A percentile compares a stretch with the other conserved stretches of the same genome.
phyloP scores from a whole-genome alignment of 1,284 basidiomycete species.

The Vanrija sp. region DNA sequence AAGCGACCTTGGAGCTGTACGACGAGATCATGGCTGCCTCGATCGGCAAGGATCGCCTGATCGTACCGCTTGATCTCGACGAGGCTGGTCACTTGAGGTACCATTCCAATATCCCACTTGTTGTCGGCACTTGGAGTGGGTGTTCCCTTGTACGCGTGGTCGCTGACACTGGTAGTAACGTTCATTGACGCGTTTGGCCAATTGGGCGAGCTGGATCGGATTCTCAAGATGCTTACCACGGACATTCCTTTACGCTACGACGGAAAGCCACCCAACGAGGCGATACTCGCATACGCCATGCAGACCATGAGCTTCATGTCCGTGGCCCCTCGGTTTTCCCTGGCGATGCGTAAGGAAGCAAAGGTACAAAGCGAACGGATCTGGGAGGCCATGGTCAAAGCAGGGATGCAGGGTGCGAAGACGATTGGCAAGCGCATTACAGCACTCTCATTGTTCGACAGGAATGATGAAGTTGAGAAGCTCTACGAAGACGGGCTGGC shows the following conservation, averaged over 20 bases:
- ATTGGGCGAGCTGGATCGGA: background rate
- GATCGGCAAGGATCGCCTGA: conserved; percentile 13
- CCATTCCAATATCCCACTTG: too few species aligned
- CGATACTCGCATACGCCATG: too few species aligned
- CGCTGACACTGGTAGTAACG: too few species aligned
- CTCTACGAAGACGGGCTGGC: background rate
- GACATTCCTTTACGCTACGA: background rate
- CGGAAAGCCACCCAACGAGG: background rate
- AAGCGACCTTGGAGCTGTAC: conserved; percentile 4
- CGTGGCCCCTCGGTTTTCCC: too few species aligned
- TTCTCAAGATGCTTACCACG: background rate
- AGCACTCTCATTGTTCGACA: background rate
- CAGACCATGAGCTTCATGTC: too few species aligned
- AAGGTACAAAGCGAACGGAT: background rate
- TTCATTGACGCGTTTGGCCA: too few species aligned
- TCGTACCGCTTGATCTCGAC: conserved; percentile 11
- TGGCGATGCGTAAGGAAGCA: background rate
- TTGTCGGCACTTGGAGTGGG: too few species aligned
- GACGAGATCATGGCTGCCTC: conserved; percentile 16
- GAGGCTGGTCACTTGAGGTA: background rate
- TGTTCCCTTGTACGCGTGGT: too few species aligned
- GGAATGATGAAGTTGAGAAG: background rate
- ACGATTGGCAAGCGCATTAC: background rate
- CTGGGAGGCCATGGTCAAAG: background rate
- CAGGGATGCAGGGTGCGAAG: background rate